These are phyloP conservation scores for Cryptococcus sp. DNA, from an alignment of 1,284 basidiomycete genomes.

Conservation along the genomic window DNA sequence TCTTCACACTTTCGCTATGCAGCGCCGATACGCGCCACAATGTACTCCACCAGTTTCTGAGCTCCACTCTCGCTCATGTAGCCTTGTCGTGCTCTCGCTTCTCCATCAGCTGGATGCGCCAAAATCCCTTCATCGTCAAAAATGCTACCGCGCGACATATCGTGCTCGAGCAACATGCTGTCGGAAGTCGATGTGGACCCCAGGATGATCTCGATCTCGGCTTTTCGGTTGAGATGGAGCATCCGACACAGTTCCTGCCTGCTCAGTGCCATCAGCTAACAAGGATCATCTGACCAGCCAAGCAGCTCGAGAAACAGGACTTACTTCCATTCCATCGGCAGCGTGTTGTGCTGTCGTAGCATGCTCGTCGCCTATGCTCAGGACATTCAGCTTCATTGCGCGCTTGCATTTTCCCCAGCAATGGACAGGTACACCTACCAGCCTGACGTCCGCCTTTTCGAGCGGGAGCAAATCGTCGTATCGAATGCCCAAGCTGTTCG, in stretches of 20 bases:
- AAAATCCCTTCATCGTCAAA: too few species aligned
- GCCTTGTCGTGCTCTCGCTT: too few species aligned
- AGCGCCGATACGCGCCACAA: too few species aligned
- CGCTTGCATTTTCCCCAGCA: too few species aligned
- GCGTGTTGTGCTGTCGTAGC: constrained; percentile 57
- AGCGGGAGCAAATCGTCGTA: constrained; percentile 68
- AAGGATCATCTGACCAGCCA: background rate
- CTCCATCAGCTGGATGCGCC: too few species aligned
- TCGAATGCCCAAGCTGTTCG: constrained; percentile 61
- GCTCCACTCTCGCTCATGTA: too few species aligned
- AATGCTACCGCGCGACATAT: too few species aligned
- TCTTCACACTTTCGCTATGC: too few species aligned
- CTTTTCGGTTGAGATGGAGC: constrained; percentile 75
- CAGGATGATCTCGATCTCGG: constrained; percentile 77
- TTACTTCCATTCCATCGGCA: constrained; percentile 73
- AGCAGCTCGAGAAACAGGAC: constrained; percentile 31
- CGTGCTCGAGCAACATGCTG: too few species aligned
- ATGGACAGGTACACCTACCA: constrained; percentile 29
- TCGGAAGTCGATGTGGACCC: background rate
- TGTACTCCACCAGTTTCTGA: too few species aligned
- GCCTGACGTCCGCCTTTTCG: constrained; percentile 69
- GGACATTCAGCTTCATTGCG: too few species aligned
- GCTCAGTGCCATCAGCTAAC: background rate
- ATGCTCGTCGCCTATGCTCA: constrained; percentile 64
- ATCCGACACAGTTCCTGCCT: constrained; percentile 74